Evolutionary conservation across 225 moss, liverwort and hornwort genomes (phyloP).

Genomic region (Pleurozium schreberi): DNA sequence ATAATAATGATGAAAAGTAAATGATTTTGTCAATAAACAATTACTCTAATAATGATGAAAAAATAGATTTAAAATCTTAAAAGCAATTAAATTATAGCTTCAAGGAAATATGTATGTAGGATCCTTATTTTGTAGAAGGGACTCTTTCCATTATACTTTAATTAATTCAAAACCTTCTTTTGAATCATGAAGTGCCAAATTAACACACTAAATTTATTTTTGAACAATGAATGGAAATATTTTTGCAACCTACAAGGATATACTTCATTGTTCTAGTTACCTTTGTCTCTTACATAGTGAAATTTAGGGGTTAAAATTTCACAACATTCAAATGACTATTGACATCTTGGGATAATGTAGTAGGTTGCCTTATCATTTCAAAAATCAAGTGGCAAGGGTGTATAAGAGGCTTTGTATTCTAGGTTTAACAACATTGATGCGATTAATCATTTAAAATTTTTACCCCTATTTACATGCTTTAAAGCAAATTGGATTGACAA

Average conservation of each 20-base stretch:
- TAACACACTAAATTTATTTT: not conserved
- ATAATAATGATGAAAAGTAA: too few species aligned
- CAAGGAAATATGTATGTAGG: not conserved
- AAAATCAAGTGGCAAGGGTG: rapidly evolving
- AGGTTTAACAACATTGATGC: not conserved
- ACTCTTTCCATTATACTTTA: not conserved
- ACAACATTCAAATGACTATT: not conserved
- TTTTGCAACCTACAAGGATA: not conserved
- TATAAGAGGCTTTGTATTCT: not conserved
- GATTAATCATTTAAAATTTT: not conserved
- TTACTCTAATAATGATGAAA: too few species aligned
- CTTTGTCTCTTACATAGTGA: not conserved
- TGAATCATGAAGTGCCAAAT: not conserved
- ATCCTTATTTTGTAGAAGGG: not conserved
- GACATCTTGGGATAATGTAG: not conserved
- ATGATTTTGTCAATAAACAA: too few species aligned
- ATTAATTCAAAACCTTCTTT: not conserved
- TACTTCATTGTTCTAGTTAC: not conserved
- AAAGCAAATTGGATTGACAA: not conserved
- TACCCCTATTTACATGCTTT: not conserved
- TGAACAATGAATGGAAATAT: not conserved
- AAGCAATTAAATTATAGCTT: not conserved
- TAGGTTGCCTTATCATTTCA: not conserved
- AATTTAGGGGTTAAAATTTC: rapidly evolving
- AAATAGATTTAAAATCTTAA: not conserved